Evolutionary conservation across 495 filamentous ascomycete genomes (phyloP), one percentile per base, ranked within the genome.

Genomic region (Podospora sp.): DNA sequence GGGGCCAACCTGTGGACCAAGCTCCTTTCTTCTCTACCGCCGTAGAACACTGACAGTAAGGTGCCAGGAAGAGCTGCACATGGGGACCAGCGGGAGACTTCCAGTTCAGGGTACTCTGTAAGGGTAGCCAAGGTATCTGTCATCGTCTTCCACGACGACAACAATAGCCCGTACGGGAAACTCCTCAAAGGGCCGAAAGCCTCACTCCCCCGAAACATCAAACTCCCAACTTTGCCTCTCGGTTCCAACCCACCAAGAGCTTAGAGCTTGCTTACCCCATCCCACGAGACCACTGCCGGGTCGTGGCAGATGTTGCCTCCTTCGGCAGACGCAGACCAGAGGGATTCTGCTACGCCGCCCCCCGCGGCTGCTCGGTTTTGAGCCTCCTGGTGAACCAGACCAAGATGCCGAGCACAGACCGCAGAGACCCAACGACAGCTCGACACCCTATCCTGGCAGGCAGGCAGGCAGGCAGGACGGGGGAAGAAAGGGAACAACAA

Each of bases 271-370:
- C 12, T 18, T 21, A 57, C 53, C 53, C n/a, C 16, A 21, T 57
- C 53, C 53, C 9, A 57, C 53, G 53, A 57, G 53, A 57, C 16
- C 22, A 21, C 12, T 57, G 53, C 53, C 53, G 53, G 22, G 53
- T 2, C 16, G 7, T 27, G 53, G 53, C 26, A 24, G 22, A 57
- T 3, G 8, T 3, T 33, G n/a, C n/a, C n/a, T n/a, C n/a, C 29
- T 8, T 33, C 29, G 29, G 29, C 29, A 33, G 29, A 33, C 29
- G 29, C 29, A 33, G 29, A 33, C 29, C 29, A 33, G 29, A 8
- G 21, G 21, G 21, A 57, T 27, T 27, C n/a, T 27, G 53, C 21
- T 27, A 57, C 21, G 53, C 53, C 53, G 22, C 51, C 51, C 51
- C 40, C 40, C 40, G 40, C 40, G 40, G 40, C 40, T 6, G 5